Percentiles rank a stretch among this genome's conserved stretches.
Evolutionary conservation across 2,329 filamentous ascomycete genomes (phyloP).

Genomic region (Thermothelomyces thermophilus): DNA sequence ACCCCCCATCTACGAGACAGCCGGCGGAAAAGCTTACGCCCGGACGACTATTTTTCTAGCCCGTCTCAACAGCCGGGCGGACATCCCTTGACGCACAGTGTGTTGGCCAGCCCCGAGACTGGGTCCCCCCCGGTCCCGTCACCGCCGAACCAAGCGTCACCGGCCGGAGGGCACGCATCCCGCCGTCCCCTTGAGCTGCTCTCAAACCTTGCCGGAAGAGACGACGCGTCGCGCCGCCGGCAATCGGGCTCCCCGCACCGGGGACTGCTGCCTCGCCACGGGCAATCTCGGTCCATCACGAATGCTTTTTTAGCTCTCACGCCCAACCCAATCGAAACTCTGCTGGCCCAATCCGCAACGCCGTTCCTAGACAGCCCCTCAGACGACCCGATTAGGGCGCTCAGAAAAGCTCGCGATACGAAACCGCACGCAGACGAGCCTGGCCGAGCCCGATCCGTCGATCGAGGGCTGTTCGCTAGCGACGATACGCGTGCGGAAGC

Average conservation of each 20-base stretch:
- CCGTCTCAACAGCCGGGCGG: conserved; percentile 44
- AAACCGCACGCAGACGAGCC: conserved; percentile 37
- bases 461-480: conserved; percentile 51
- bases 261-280: conserved; percentile 34
- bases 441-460: conserved; percentile 55
- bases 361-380: conserved; percentile 32
- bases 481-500: conserved; percentile 59
- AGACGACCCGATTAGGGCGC: conserved; percentile 39
- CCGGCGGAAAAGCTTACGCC: conserved; percentile 47
- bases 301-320: conserved; percentile 41
- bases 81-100: conserved; percentile 69
- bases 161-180: conserved; percentile 12
- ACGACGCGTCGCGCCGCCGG: conserved; percentile 29
- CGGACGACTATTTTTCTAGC: conserved; percentile 49
- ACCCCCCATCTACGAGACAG: conserved; percentile 47
- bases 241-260: conserved; percentile 29
- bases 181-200: conserved; percentile 31
- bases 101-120: conserved; percentile 60
- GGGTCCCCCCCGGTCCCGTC: conserved; percentile 28
- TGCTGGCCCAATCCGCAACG: conserved; percentile 32
- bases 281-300: conserved; percentile 38
- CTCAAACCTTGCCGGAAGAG: conserved; percentile 33
- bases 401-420: conserved; percentile 38
- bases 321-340: conserved; percentile 29
- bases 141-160: conserved; percentile 4